phyloP scores from a whole-genome alignment of 441 rosid species.

The Flueggea neowawraea region DNA sequence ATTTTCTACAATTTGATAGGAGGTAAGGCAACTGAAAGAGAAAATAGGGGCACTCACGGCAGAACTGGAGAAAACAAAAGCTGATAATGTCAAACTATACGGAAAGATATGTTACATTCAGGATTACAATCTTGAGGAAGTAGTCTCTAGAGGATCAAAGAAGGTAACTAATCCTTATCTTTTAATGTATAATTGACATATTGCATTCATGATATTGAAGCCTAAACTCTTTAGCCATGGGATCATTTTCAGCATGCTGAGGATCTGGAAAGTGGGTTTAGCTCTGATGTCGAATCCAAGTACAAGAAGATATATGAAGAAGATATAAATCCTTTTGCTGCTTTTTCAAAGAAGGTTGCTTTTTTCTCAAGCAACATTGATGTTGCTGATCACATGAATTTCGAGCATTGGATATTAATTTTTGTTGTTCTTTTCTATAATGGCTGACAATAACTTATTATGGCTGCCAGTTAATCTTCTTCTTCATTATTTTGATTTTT shows the following conservation, averaged over 20 bases:
- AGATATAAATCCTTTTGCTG: conserved; percentile 98
- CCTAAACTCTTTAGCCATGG: neutral
- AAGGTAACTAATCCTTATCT: conserved; percentile 41
- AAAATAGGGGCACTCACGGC: conserved; percentile 69
- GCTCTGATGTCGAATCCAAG: conserved; percentile 95
- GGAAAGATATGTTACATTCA: conserved; percentile 97
- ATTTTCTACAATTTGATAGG: conserved; percentile 35
- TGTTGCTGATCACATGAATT: neutral
- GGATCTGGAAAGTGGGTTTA: conserved; percentile 94
- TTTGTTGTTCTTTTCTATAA: no score
- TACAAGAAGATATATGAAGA: conserved; percentile 99
- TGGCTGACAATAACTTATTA: no score
- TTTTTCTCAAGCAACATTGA: conserved; percentile 2
- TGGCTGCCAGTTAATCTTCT: no score
- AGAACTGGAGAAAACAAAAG: conserved; percentile 88
- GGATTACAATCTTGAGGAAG: conserved; percentile 94
- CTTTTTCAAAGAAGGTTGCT: conserved; percentile 94
- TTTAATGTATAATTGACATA: no score
- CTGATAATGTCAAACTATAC: conserved; percentile 94
- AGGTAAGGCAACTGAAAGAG: conserved; percentile 89
- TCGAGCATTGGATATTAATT: neutral
- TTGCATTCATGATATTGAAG: no score
- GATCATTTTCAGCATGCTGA: conserved; percentile 55
- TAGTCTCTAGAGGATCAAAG: conserved; percentile 87
- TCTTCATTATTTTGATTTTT: no score